phyloP scores from a whole-genome alignment of 2,329 filamentous ascomycete species.

The Furcasterigmium furcatum region DNA sequence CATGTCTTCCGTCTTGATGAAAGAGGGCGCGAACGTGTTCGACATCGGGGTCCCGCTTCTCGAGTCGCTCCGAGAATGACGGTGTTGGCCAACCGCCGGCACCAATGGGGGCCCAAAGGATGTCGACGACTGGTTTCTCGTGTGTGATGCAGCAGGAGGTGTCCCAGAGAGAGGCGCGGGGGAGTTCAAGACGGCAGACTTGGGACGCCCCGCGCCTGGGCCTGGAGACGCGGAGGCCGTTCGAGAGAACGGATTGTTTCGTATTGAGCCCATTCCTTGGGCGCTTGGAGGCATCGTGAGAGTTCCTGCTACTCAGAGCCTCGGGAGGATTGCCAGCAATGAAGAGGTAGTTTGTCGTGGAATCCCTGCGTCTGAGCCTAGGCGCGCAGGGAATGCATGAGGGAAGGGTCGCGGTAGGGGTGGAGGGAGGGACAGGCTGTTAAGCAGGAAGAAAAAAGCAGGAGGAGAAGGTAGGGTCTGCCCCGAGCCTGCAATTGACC shows the following conservation, averaged over 20 bases:
- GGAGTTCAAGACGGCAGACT: conserved; percentile 71
- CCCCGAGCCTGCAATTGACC: neutral
- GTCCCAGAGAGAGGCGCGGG: conserved; percentile 41
- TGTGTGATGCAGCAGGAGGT: conserved; percentile 46
- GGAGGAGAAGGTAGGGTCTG: neutral
- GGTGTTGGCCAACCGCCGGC: conserved; percentile 29
- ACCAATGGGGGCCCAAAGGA: conserved; percentile 39
- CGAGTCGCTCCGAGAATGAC: conserved; percentile 55
- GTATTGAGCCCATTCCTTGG: conserved; percentile 65
- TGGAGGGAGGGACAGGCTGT: neutral
- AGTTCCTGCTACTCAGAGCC: conserved; percentile 5
- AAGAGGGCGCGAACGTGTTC: conserved; percentile 90
- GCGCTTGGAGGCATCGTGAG: conserved; percentile 40
- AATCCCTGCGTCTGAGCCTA: neutral
- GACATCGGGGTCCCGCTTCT: conserved; percentile 61
- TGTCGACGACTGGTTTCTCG: conserved; percentile 66
- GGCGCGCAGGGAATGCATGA: neutral
- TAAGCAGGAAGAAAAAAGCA: neutral
- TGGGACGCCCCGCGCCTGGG: conserved; percentile 59
- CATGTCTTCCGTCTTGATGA: conserved; percentile 86
- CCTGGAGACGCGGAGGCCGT: conserved; percentile 65
- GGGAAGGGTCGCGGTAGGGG: neutral
- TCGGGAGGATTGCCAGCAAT: neutral
- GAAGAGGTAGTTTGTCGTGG: neutral
- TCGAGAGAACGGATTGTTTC: conserved; percentile 77